Evolutionary conservation across 139 green algal species (phyloP), one percentile per base, ranked within the genome.

Genomic region (Coelastrella sp.): DNA sequence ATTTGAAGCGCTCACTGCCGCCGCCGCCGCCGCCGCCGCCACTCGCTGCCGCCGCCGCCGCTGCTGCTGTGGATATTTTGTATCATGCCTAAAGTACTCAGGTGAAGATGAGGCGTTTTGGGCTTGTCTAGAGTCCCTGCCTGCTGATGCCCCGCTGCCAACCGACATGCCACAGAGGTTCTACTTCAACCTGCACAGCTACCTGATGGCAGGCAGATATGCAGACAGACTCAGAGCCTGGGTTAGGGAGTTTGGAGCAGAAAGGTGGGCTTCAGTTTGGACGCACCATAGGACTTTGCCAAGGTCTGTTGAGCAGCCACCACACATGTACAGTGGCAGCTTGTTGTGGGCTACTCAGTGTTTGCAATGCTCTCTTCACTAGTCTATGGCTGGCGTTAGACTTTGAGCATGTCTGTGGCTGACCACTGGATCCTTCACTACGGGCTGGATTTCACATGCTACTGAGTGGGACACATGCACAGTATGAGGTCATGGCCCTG

Each of bases 201-300:
- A 89, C 58, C 61, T 89, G 25, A 78, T 78, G 81, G 35, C 82
- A 25, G 73, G 80, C 24, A 94, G 91, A 24, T 96, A 93, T 82
- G 91, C 83, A 49, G 92, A 97, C 61, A 87, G 95, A 22, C 92
- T 97, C 60, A 27, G 90, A 22, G 94, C 95, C 10, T 98, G 94
- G 91, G 82, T 97, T 66, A 75, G 87, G 10, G 88, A 91, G 25
- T 98, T 97, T 87, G 87, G 91, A 7, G 61, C 58, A 6, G 85
- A 96, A 10, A 96, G 95, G 94, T 96, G 82, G 72, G 92, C 17
- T 6, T 35, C 24, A 20, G 8, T 3, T 49, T 49, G 35, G 35
- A 49, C 3, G 35, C 76, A 60, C 20, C 12, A 24, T 59, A 8
- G 12, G n/a, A 60, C 20, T 7, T 22, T 86, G 11, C 17, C 56